Evolutionary conservation across 164 flowering plant genomes (phyloP).

Genomic region (Tinospora cordifolia): DNA sequence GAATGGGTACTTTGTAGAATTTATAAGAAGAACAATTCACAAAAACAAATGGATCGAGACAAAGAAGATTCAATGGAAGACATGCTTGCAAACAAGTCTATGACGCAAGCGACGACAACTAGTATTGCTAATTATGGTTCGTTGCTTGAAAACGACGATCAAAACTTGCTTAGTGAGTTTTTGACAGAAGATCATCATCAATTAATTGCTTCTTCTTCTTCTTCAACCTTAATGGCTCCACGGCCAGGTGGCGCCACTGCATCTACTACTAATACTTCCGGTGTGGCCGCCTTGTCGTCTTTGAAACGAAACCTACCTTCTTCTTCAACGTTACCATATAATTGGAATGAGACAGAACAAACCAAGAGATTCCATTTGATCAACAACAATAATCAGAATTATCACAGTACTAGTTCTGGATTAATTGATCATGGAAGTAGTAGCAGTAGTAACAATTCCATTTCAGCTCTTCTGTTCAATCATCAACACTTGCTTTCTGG

Average conservation of each 20-base stretch:
- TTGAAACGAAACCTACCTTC: constrained; percentile 17
- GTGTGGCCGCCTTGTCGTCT: not conserved
- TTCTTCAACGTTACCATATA: constrained; percentile 14
- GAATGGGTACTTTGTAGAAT: constrained; percentile 96
- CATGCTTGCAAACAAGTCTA: constrained; percentile 20
- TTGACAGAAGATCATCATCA: constrained; percentile 12
- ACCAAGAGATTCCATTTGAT: constrained; percentile 28
- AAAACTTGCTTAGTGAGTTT: constrained; percentile 34
- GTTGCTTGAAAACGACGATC: constrained; percentile 27
- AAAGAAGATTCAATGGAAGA: constrained; percentile 52
- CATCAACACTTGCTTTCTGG: constrained; percentile 38
- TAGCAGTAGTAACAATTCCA: not conserved
- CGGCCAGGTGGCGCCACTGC: not conserved
- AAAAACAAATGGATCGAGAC: constrained; percentile 47
- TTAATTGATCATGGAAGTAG: constrained; percentile 8
- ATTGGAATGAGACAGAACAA: constrained; percentile 22
- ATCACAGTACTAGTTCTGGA: not conserved
- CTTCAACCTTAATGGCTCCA: constrained; percentile 15
- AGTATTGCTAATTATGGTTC: constrained; percentile 9
- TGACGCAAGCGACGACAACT: not conserved
- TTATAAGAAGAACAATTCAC: constrained; percentile 73
- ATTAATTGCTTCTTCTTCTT: constrained; percentile 19
- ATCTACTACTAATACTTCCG: too few species aligned
- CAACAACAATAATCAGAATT: constrained; percentile 15
- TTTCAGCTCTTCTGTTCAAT: constrained; percentile 21